Base-by-base conservation (phyloP, 2,329 filamentous ascomycete genomes). In the Phyllosticta citrichinensis region DNA sequence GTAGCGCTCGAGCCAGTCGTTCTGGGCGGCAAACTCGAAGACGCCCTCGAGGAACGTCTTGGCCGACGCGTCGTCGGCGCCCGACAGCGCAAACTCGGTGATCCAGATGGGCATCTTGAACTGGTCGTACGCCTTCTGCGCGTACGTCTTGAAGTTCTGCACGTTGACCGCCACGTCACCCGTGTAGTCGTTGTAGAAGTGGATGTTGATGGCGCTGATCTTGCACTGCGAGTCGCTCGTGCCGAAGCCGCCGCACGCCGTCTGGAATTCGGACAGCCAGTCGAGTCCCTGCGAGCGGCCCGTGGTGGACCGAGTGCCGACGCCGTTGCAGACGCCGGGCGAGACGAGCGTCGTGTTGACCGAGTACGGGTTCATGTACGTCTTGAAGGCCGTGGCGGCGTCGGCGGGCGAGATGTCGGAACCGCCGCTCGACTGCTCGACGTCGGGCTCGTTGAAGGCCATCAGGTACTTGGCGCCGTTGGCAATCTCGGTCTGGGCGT, bases 371-470 rank as follows among this genome's bases (percentile, higher is more conserved):
- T 81, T 80, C 76, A 87, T 77, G 71, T 76, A 77, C 68, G 79
- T 66, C 60, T 77, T 79, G 73, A 84, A 84, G 27, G 73, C 73
- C 1, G 70, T 50, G n/a, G 83, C 84, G 50, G 84, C 84, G 1
- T 68, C 70, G 5, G 67, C 66, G n/a, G 83, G 75, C 24, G 73
- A 71, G 70, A 87, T 63, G 76, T 86, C 82, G 67, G 83, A 76
- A 75, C 89, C 86, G 20, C 70, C 70, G 14, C 66, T 65, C 75
- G 89, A 86, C n/a, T 70, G 69, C 12, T 66, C 65, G 64, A 80
- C 79, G 72, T 90, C 87, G 54, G 84, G 84, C 79, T 90, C 87
- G 79, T 90, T 90, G 81, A 88, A 88, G 71, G 80, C 79, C 68
- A 89, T 79, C 60, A 89, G 72, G 66, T 80, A 77, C 64, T 77